Base-by-base conservation (phyloP, 768 basidiomycete species). In the Clitopilus hobsonii region DNA sequence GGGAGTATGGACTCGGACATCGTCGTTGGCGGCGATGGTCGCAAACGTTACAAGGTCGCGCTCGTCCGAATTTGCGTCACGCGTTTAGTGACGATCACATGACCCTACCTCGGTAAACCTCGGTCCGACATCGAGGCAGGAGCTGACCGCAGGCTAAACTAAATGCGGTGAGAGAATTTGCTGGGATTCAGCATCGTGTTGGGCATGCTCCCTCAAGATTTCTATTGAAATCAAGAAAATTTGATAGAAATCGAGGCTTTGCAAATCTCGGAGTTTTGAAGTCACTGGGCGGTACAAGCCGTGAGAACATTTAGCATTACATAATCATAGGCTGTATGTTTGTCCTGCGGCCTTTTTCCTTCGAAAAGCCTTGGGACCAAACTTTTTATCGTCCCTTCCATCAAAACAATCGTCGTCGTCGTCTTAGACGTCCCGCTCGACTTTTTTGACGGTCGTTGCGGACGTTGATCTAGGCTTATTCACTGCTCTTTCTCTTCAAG, bases 1-100 rank as follows among this genome's bases (percentile, higher is more conserved):
- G 84, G 76, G 5, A 57, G 57, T 23, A 80, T 60, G 26, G 70
- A 65, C 27, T 71, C 67, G 3, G 74, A 62, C 74, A 76, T 77
- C 29, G 45, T 14, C 49, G 47, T 23, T 28, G 54, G 24, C 29
- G 7, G 51, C 18, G 23, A 52, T 27, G 29, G 51, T 32, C 24
- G 38, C 22, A 52, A 45, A 23, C 20, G 47, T 49, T 16, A 45
- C 49, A 27, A 32, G 36, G 59, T 58, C 50, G 49, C 52, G 58
- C 55, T 32, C 49, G 52, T 29, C n/a, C 13, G 25, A 13, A 20
- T 26, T 51, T 51, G 51, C 30, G 53, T 55, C 32, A 51, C 47
- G 56, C 58, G 52, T 56, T 49, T 51, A 5, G 51, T 58, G 57
- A 56, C 58, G n/a, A 41, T 61, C 60, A 18, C 60, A 58, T 60